Percentiles rank a stretch among this genome's conserved stretches.
Evolutionary conservation across 2,329 filamentous ascomycete genomes (phyloP).

Genomic region (Aspergillus sp.): DNA sequence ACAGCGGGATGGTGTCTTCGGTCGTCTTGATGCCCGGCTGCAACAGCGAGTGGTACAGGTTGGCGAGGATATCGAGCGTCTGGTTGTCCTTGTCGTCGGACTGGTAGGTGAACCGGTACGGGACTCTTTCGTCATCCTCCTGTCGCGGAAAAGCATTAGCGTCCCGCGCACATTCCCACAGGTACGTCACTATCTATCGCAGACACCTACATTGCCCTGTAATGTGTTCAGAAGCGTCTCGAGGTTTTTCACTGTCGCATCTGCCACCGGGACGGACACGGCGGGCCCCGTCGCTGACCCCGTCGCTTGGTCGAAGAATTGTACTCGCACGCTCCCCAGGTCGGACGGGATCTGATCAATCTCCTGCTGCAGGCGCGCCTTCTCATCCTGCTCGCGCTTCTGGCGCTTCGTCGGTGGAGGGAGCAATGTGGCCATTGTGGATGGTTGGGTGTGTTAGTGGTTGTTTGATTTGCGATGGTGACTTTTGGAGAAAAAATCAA

Average conservation of each 20-base stretch:
- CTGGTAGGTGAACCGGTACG: slow-evolving; percentile 65
- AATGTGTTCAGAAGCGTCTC: slow-evolving; percentile 83
- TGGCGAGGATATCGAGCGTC: slow-evolving; percentile 45
- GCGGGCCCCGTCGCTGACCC: slow-evolving; percentile 66
- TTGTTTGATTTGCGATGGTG: neutral
- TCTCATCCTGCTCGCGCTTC: slow-evolving; percentile 70
- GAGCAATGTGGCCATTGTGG: slow-evolving; percentile 71
- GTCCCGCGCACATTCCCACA: neutral
- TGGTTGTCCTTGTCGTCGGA: slow-evolving; percentile 35
- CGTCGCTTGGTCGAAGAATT: slow-evolving; percentile 80
- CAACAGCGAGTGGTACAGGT: slow-evolving; percentile 53
- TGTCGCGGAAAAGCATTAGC: slow-evolving; percentile 20
- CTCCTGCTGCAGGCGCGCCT: slow-evolving; percentile 72
- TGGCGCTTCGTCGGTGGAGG: slow-evolving; percentile 90
- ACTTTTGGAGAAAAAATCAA: neutral
- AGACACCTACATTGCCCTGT: slow-evolving; percentile 65
- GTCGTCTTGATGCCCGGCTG: slow-evolving; percentile 53
- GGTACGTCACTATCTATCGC: too few relatives aligned
- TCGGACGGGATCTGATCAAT: slow-evolving; percentile 65
- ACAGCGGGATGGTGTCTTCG: slow-evolving; percentile 62
- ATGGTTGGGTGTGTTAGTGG: neutral
- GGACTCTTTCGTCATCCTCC: slow-evolving; percentile 61
- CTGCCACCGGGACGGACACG: slow-evolving; percentile 74
- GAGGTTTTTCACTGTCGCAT: slow-evolving; percentile 85
- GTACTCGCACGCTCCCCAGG: slow-evolving; percentile 75